Base-by-base conservation (phyloP, 2,329 filamentous ascomycete genomes). In the Sclerotinia trifoliorum region DNA sequence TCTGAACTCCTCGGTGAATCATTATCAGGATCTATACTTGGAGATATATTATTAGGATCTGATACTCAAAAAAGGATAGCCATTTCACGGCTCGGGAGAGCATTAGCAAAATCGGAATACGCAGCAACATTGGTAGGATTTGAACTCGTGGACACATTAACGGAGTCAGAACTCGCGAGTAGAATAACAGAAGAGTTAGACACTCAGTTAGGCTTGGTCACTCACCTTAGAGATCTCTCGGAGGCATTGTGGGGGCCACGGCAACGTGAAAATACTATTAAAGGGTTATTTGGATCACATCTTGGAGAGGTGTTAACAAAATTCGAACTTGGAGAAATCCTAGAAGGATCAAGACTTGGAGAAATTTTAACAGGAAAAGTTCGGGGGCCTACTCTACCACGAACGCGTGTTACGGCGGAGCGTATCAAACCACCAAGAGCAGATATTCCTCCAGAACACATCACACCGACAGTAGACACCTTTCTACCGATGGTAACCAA, bases 341-440 rank as follows among this genome's bases (percentile, higher is more conserved):
- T 61, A 32, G 19, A 61, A n/a, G 57, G 57, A 29, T 61, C 57
- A n/a, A 32, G n/a, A 46, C 57, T 61, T 15, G 57, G 57, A 21
- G n/a, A 48, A 2, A 48, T 61, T n/a, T 15, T 32, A 15, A 48
- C 42, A 13, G 26, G 19, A 17, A n/a, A 17, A 46, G 44, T 5
- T 21, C 10, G 24, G 17, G 42, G 13, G 21, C 57, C 42, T 46
- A 21, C 46, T 42, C n/a, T 42, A 21, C 39, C 39, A 46, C 2
- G 19, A 21, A 17, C n/a, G n/a, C 24, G 29, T 29, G 24, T 11
- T 60, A 26, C 19, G 10, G 10, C 10, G 26, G 26, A 48, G n/a
- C 26, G 1, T 32, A 2, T 60, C 10, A 1, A 42, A 60, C 19
- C 39, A 60, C n/a, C 39, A 29, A 10, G 19, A 21, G 17, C 35